Evolutionary conservation across 495 filamentous ascomycete genomes (phyloP), one percentile per base, ranked within the genome.

Genomic region (Chaetomidium leptoderma): DNA sequence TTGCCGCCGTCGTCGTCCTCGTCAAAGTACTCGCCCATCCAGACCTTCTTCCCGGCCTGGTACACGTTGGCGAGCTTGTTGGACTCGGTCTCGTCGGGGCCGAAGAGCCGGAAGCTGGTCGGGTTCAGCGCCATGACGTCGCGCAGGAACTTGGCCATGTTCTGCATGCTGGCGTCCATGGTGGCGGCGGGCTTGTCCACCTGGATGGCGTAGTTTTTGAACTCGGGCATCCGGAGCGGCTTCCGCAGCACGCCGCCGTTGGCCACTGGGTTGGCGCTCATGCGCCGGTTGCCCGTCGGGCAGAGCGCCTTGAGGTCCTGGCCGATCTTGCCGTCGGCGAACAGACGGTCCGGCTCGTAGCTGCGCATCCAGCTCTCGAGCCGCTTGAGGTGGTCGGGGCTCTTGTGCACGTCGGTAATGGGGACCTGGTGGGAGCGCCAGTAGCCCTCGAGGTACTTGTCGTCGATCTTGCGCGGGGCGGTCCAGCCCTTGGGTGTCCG

Each of bases 401-500:
- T 87, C 24, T 75, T 75, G 17, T 71, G 70, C 17, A 85, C 83
- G 62, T 85, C 83, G 16, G 84, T 73, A 64, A 90, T 83, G 23
- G 86, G 86, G 16, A 89, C 82, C 66, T 89, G 86, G 61, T 90
- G 86, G 6, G 85, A 72, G 33, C 86, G 80, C 85, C 85, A 90
- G 74, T 84, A 88, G 30, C 86, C 86, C 66, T 81, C 81, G 3
- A 88, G 77, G 47, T 76, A 78, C 59, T 87, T 82, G 55, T 76
- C 81, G 63, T 84, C 83, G 35, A 88, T 60, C 61, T 87, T 81
- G 42, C 83, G 75, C 8, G 86, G 85, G 1, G 78, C 85, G 3
- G 82, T 87, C 86, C 86, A 90, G 42, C 86, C 86, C 67, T 88
- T 90, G 24, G 86, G 86, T 17, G 76, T 83, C 37, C 86, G 81